Evolutionary conservation across 805 yeast species (phyloP).

Genomic region (Wickerhamiella domercqiae): DNA sequence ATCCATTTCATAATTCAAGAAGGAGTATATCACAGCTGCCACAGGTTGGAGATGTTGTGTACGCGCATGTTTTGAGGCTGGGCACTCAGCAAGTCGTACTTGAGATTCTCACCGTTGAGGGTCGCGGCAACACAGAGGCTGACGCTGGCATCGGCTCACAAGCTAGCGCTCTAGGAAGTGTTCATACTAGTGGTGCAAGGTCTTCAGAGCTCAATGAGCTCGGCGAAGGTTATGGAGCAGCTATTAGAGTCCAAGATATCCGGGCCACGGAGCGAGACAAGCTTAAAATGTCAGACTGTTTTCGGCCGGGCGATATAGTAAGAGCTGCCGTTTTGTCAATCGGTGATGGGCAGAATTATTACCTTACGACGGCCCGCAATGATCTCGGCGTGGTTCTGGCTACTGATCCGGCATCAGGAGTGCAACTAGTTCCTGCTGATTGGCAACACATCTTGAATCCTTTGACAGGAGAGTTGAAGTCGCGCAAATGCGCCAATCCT

Average conservation of each 20-base stretch:
- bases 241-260: conserved; percentile 75
- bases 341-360: conserved; percentile 90
- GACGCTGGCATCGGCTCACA: conserved; percentile 57
- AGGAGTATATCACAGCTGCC: conserved; percentile 34
- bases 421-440: conserved; percentile 72
- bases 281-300: conserved; percentile 63
- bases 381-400: conserved; percentile 93
- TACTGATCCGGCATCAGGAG: conserved; percentile 50
- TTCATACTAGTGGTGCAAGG: conserved; percentile 15
- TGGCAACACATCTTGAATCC: conserved; percentile 91
- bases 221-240: conserved; percentile 81
- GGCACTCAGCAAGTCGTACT: conserved; percentile 56
- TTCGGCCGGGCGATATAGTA: conserved; percentile 83
- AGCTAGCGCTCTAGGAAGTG: conserved; percentile 23
- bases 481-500: conserved; percentile 87
- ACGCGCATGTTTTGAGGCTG: conserved; percentile 57
- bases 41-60: conserved; percentile 66
- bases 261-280: conserved; percentile 83
- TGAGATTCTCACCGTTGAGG: conserved; percentile 60
- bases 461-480: conserved; percentile 55
- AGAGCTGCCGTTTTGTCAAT: conserved; percentile 66
- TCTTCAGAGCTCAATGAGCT: conserved; percentile 21
- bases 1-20: conserved; percentile 11
- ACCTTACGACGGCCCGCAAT: conserved; percentile 74
- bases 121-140: conserved; percentile 35